Evolutionary conservation across 768 basidiomycete genomes (phyloP).

Genomic region (Tephrocybe sp.): DNA sequence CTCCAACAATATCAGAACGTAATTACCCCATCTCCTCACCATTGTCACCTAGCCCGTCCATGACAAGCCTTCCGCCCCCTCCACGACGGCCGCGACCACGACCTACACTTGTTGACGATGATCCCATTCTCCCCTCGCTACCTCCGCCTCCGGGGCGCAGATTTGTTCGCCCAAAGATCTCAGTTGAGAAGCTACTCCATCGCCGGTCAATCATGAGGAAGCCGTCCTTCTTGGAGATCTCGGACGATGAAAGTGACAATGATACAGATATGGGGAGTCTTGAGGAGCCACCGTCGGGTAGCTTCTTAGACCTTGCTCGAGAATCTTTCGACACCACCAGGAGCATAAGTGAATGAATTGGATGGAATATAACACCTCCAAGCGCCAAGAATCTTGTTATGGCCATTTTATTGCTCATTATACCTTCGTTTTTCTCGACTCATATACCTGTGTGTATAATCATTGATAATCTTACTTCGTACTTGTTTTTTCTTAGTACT

Average conservation of each 20-base stretch:
- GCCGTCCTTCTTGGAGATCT: constrained; percentile 74
- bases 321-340: constrained; percentile 52
- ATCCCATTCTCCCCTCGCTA: constrained; percentile 20
- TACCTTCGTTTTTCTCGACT: constrained; percentile 17
- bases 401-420: constrained; percentile 3
- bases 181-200: constrained; percentile 39
- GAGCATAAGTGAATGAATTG: constrained; percentile 25
- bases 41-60: constrained; percentile 25
- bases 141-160: constrained; percentile 32
- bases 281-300: constrained; percentile 28
- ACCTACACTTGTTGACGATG: constrained; percentile 19
- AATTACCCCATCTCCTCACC: constrained; percentile 13
- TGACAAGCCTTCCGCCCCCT: constrained; percentile 54
- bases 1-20: constrained; percentile 20
- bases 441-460: constrained; percentile 16
- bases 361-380: constrained; percentile 6
- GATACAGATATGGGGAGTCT: constrained; percentile 26
- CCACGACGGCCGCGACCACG: constrained; percentile 43
- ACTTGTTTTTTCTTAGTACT: constrained; percentile 15
- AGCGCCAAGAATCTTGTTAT: background rate
- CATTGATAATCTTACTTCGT: constrained; percentile 1
- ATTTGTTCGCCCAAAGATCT: constrained; percentile 29
- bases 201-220: constrained; percentile 61
- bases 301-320: constrained; percentile 52
- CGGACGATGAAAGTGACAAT: constrained; percentile 41